Percentiles rank a stretch among this genome's conserved stretches.
These are phyloP conservation scores for Tubosaeta brunneosetosa DNA, from an alignment of 768 basidiomycete genomes.

Conservation along the genomic window DNA sequence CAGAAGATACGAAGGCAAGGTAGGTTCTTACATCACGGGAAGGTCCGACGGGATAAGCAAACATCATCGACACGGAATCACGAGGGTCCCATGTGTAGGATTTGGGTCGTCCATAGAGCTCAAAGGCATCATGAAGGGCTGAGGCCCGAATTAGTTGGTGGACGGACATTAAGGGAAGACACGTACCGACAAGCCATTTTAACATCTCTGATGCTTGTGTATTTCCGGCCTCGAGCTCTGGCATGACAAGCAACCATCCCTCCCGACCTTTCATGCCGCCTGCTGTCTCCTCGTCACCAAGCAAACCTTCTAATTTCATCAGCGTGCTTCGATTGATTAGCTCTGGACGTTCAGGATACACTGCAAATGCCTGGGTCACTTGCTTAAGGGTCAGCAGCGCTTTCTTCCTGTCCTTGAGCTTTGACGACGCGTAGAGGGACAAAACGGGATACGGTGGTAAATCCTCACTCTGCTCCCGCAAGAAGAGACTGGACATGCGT, in stretches of 20 bases:
- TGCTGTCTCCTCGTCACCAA: conserved; percentile 74
- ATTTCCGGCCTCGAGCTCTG: conserved; percentile 64
- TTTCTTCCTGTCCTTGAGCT: conserved; percentile 71
- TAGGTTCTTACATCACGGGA: conserved; percentile 65
- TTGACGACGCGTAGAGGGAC: conserved; percentile 57
- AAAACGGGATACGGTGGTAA: conserved; percentile 40
- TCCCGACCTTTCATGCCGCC: conserved; percentile 64
- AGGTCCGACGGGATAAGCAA: conserved; percentile 87
- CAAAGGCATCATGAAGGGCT: conserved; percentile 85
- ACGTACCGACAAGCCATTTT: conserved; percentile 83
- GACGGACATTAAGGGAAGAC: background rate
- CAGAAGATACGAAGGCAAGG: background rate
- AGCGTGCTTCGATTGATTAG: conserved; percentile 84
- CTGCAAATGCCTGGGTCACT: conserved; percentile 84
- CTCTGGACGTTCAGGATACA: conserved; percentile 94
- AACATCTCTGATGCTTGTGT: conserved; percentile 78
- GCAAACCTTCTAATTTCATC: conserved; percentile 84
- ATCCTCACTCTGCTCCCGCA: conserved; percentile 41
- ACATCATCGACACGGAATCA: conserved; percentile 81
- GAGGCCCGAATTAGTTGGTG: conserved; percentile 11
- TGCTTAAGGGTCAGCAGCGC: conserved; percentile 63
- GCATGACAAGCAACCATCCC: conserved; percentile 90
- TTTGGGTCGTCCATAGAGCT: conserved; percentile 83
- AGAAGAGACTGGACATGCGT: conserved; percentile 64
- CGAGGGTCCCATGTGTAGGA: conserved; percentile 88